A percentile compares a stretch with the other conserved stretches of the same genome.
These are phyloP conservation scores for Cercospora citrullina DNA, from an alignment of 2,329 filamentous ascomycete species.

Conservation along the genomic window DNA sequence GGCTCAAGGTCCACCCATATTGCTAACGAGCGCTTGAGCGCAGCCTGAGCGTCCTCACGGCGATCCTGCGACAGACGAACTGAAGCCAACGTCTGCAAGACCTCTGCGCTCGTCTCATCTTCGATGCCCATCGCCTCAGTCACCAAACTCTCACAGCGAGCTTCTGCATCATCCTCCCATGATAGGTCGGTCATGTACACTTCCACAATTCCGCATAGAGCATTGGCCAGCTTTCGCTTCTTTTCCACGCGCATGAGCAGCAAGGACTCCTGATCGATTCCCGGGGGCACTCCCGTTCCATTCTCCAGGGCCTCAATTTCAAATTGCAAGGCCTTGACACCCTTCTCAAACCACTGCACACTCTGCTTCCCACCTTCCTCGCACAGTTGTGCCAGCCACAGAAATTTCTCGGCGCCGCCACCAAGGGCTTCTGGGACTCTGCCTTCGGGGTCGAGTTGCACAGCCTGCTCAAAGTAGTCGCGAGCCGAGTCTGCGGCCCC, in stretches of 20 bases:
- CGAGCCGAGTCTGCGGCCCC: conserved; percentile 78
- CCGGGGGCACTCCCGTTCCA: conserved; percentile 37
- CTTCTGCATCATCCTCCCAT: conserved; percentile 85
- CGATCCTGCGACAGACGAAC: conserved; percentile 86
- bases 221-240: conserved; percentile 78
- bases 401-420: conserved; percentile 87
- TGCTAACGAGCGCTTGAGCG: conserved; percentile 74
- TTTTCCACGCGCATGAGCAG: conserved; percentile 62
- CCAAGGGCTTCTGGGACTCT: conserved; percentile 67
- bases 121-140: conserved; percentile 87
- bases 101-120: conserved; percentile 72
- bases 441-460: conserved; percentile 75
- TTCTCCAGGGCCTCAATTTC: conserved; percentile 66
- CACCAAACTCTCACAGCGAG: conserved; percentile 80
- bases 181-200: conserved; percentile 91
- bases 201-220: conserved; percentile 91
- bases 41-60: conserved; percentile 74
- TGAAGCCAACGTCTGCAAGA: conserved; percentile 93
- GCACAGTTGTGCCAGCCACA: conserved; percentile 89
- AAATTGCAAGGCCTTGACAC: conserved; percentile 69
- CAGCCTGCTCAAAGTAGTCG: conserved; percentile 70
- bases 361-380: conserved; percentile 62
- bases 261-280: conserved; percentile 37
- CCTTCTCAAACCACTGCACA: conserved; percentile 63
- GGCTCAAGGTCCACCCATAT: conserved; percentile 80